Evolutionary conservation across 2,329 filamentous ascomycete genomes (phyloP).

Genomic region (Furcasterigmium sp.): DNA sequence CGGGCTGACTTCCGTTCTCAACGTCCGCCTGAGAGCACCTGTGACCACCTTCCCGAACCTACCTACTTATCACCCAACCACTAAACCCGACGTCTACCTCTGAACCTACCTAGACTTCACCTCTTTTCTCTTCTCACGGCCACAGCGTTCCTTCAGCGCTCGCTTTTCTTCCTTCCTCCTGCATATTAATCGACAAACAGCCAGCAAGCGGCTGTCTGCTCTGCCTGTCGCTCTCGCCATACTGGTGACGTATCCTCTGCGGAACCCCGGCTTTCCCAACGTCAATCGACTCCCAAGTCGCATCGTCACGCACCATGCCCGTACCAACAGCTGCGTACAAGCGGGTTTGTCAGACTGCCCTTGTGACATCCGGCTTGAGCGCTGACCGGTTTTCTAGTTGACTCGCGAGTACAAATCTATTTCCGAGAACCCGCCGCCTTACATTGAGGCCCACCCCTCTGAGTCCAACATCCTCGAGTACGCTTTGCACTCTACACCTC

Average conservation of each 20-base stretch:
- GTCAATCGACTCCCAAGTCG: neutral
- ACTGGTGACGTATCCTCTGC: conserved; percentile 4
- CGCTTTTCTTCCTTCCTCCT: too few species aligned
- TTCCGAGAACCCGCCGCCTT: conserved; percentile 74
- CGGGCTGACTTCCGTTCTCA: too few species aligned
- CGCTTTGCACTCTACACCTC: conserved; percentile 17
- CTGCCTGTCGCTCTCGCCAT: neutral
- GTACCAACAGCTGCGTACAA: conserved; percentile 54
- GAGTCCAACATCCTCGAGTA: conserved; percentile 89
- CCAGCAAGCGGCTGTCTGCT: neutral
- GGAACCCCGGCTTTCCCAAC: conserved; percentile 10
- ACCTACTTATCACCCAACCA: neutral
- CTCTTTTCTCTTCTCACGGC: neutral
- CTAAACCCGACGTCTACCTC: neutral
- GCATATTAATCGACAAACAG: too few species aligned
- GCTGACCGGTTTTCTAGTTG: conserved; percentile 35
- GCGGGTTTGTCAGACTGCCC: conserved; percentile 44
- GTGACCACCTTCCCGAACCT: neutral
- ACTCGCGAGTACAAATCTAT: conserved; percentile 60
- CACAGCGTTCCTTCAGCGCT: neutral
- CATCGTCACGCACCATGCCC: conserved; percentile 42
- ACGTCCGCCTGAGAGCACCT: neutral
- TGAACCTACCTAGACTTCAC: neutral
- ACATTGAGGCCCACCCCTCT: conserved; percentile 83
- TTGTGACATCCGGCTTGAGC: neutral